phyloP scores from a whole-genome alignment of 2,329 filamentous ascomycete species.

The Neonectria hederae region DNA sequence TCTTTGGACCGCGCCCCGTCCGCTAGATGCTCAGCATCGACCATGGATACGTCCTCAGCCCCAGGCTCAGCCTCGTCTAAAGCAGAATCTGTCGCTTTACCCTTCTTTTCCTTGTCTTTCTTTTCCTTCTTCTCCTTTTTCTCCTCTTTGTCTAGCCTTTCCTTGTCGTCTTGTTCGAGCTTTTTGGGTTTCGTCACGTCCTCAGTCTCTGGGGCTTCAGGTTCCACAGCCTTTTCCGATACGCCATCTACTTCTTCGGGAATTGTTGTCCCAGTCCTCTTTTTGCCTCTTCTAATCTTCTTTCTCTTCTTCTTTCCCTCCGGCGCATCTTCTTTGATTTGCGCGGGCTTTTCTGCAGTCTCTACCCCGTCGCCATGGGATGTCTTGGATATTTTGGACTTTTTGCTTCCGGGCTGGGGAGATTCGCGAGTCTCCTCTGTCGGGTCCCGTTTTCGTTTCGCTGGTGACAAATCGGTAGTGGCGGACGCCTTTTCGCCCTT shows the following conservation, averaged over 20 bases:
- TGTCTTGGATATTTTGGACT: constrained; percentile 43
- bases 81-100: neutral
- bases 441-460: constrained; percentile 51
- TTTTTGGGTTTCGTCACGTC: constrained; percentile 37
- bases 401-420: constrained; percentile 47
- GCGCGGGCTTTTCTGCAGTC: constrained; percentile 1
- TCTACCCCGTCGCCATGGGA: constrained; percentile 17
- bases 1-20: constrained; percentile 16
- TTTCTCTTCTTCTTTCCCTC: constrained; percentile 39
- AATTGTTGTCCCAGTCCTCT: constrained; percentile 28
- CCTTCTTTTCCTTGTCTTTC: constrained; percentile 24
- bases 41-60: constrained; percentile 32
- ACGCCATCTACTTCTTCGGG: constrained; percentile 24
- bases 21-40: constrained; percentile 25
- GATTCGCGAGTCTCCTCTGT: constrained; percentile 41
- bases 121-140: constrained; percentile 23
- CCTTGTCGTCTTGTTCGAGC: constrained; percentile 48
- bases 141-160: constrained; percentile 38
- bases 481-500: constrained; percentile 30
- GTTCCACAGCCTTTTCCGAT: constrained; percentile 6
- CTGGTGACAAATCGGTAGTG: neutral
- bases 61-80: constrained; percentile 1
- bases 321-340: constrained; percentile 23
- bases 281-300: constrained; percentile 37
- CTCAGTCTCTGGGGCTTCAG: constrained; percentile 28